Conservation (phyloP, 495 filamentous ascomycete genomes). For the Penicillium pulvis region DNA sequence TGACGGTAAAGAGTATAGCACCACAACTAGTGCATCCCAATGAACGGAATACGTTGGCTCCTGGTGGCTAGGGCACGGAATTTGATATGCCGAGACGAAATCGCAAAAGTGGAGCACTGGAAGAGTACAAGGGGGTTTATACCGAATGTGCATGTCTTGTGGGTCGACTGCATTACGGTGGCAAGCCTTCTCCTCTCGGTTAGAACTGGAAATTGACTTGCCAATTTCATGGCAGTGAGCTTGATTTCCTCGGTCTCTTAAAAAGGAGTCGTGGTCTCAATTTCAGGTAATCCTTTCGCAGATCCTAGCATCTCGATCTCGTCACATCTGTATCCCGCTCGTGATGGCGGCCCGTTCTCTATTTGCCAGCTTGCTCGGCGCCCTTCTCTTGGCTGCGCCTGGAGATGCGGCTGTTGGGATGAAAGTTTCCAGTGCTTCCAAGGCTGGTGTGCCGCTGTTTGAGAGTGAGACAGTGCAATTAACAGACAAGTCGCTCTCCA, state of each 20-base stretch:
- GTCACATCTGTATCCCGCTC: background rate
- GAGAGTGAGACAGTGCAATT: constrained; percentile 45
- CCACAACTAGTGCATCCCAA: too few relatives aligned
- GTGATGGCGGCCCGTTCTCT: constrained; percentile 18
- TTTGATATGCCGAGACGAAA: background rate
- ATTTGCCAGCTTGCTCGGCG: constrained; percentile 10
- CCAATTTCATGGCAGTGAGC: constrained; percentile 16
- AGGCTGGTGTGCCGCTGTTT: constrained; percentile 33
- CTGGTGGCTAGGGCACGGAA: background rate
- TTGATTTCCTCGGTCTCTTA: constrained; percentile 6
- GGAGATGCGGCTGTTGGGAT: constrained; percentile 13
- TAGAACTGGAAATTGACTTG: background rate
- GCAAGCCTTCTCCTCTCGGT: background rate
- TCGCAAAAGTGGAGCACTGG: background rate
- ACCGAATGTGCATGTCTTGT: background rate
- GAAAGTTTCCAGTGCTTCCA: constrained; percentile 17
- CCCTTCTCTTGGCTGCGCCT: constrained; percentile 14
- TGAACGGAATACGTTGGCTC: too few relatives aligned
- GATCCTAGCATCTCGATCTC: constrained; percentile 7
- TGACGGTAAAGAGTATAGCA: too few relatives aligned
- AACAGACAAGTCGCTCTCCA: constrained; percentile 40
- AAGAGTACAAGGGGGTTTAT: background rate
- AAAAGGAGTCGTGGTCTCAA: constrained; percentile 10
- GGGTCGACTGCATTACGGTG: background rate
- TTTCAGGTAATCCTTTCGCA: constrained; percentile 8